Base-by-base conservation (phyloP, 1,139 yeast species). In the Magnusiomyces paraingens region DNA sequence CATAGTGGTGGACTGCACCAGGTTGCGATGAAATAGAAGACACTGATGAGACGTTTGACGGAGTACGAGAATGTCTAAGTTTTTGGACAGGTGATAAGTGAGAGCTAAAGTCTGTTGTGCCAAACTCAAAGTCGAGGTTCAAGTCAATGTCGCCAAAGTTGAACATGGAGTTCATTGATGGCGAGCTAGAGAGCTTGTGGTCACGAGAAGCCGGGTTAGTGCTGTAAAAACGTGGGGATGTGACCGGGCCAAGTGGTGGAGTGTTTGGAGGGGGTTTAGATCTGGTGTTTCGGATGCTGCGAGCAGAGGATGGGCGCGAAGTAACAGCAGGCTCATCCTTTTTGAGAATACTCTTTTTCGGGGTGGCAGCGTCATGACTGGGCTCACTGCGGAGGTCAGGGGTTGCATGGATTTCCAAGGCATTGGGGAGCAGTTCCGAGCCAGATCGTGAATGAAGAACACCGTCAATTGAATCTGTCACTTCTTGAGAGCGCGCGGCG, bases 361-460 rank as follows among this genome's bases (percentile, higher is more conserved):
- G 32, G 32, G 47, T 36, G 14, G 32, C 47, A 22, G 47, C 47
- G 26, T 44, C 47, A 29, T 44, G 47, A 22, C 52, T 43, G 26
- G 57, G 55, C 20, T 49, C 46, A 48, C 49, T 55, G 11, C 52
- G 15, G n/a, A 51, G 49, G 15, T 44, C 52, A 6, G 29, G 41
- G 2, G 50, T 12, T 20, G 66, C 65, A 41, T 66, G 69, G 26
- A 68, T 62, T 49, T 67, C 70, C 0, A 64, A 59, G 4, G 70
- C 64, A 53, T 66, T 63, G 12, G 70, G 68, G 8, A 26, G 32
- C 32, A 26, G 32, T 8, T 26, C 32, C 8, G 32, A 26, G 4
- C 32, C 32, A 8, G 32, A 26, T 26, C 32, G 32, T 4, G 32
- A 26, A 8, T 26, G 32, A 4, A 26, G 21, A 67, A 65, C 53